Percentiles rank a stretch among this genome's conserved stretches.
These are phyloP conservation scores for Botrytis deweyae DNA, from an alignment of 2,329 filamentous ascomycete genomes.

Conservation along the genomic window DNA sequence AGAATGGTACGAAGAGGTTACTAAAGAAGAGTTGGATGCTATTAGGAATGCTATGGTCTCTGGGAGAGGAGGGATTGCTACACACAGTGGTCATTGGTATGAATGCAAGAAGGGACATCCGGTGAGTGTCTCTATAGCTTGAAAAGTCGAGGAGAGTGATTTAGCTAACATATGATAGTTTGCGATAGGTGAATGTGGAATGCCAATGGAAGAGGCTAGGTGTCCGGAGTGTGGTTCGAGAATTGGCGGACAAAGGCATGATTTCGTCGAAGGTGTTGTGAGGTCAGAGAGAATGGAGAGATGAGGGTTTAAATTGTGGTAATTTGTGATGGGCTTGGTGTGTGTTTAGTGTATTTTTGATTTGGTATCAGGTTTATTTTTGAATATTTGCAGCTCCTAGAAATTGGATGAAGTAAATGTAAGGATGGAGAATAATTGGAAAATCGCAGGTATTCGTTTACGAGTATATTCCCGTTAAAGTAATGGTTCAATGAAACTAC, in stretches of 20 bases:
- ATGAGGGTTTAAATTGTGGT: not conserved
- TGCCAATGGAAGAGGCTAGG: slow-evolving; percentile 58
- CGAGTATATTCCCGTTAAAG: not conserved
- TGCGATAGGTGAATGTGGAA: slow-evolving; percentile 64
- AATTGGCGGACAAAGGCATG: slow-evolving; percentile 57
- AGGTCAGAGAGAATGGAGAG: slow-evolving; percentile 50
- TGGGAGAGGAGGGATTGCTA: slow-evolving; percentile 43
- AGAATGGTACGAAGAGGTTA: slow-evolving; percentile 44
- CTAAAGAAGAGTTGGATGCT: slow-evolving; percentile 44
- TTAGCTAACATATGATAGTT: slow-evolving; percentile 42
- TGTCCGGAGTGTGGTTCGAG: slow-evolving; percentile 62
- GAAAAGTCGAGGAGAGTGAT: not conserved
- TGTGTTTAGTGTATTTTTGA: not conserved
- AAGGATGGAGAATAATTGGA: not conserved
- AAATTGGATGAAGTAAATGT: not conserved
- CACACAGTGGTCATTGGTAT: slow-evolving; percentile 60
- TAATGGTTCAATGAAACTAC: not conserved
- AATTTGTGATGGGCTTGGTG: not conserved
- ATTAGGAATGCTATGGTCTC: slow-evolving; percentile 50
- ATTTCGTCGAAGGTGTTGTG: slow-evolving; percentile 50
- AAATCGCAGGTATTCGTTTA: not conserved
- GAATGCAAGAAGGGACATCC: slow-evolving; percentile 53
- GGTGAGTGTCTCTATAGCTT: slow-evolving; percentile 20
- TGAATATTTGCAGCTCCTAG: not conserved
- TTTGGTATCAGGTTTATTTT: not conserved